Percentiles rank a stretch among this genome's conserved stretches.
phyloP scores from a whole-genome alignment of 371 early-diverging fungal genomes.

The Mucor ambiguus region DNA sequence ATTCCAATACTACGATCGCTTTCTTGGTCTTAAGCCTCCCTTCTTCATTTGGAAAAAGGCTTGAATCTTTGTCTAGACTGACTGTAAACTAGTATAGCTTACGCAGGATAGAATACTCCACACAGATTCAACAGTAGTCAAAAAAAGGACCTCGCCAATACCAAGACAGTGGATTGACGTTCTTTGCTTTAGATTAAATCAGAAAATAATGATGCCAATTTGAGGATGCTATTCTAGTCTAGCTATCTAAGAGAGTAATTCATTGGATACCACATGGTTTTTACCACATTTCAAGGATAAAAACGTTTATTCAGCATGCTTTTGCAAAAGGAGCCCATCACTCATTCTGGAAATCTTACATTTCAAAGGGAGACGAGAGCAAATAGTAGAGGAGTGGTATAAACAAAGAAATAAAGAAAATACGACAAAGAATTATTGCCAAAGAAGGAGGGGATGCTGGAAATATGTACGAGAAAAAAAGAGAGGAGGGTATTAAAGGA shows the following conservation, averaged over 20 bases:
- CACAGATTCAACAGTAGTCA: not conserved
- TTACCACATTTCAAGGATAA: not conserved
- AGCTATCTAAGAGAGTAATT: no score
- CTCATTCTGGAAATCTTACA: not conserved
- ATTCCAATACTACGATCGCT: not conserved
- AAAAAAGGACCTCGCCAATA: not conserved
- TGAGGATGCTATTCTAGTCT: not conserved
- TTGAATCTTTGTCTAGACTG: not conserved
- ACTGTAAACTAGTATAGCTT: not conserved
- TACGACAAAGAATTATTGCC: not conserved
- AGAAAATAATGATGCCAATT: not conserved
- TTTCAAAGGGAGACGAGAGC: not conserved
- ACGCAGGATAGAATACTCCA: not conserved
- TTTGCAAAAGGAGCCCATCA: not conserved
- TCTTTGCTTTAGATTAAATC: not conserved
- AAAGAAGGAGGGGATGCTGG: not conserved
- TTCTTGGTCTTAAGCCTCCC: not conserved
- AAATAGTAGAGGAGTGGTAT: not conserved
- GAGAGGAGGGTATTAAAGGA: not conserved
- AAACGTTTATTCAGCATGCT: constrained; percentile 3
- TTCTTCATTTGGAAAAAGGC: not conserved
- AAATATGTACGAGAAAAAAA: not conserved
- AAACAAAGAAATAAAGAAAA: not conserved
- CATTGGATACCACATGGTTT: not conserved
- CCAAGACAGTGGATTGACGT: not conserved